A percentile compares a stretch with the other conserved stretches of the same genome.
Conservation (phyloP, 148 eudicot species). For the Cornus suecica region DNA sequence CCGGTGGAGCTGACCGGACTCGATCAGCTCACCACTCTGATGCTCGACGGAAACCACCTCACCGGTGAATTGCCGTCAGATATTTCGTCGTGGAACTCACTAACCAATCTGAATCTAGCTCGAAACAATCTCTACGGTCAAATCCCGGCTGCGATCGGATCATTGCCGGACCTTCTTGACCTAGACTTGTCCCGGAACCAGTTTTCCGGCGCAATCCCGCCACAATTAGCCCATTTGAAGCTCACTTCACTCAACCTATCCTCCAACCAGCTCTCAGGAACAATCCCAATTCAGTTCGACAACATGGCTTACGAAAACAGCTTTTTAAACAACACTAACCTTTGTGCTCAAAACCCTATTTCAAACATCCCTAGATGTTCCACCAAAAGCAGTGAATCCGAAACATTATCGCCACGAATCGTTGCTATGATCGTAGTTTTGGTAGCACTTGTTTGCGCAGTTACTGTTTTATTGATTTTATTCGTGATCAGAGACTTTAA, state of each 20-base stretch:
- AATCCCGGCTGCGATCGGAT: conserved; percentile 24
- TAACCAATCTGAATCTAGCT: conserved; percentile 23
- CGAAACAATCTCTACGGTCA: conserved; percentile 27
- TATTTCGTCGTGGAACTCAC: conserved; percentile 19
- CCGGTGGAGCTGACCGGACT: conserved; percentile 47
- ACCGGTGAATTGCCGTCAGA: conserved; percentile 21
- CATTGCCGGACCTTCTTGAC: conserved; percentile 18
- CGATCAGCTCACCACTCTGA: conserved; percentile 10
- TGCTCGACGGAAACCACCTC: conserved; percentile 25
- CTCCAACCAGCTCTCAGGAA: conserved; percentile 32
- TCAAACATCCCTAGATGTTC: conserved; percentile 45
- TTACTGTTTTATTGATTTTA: conserved; percentile 25
- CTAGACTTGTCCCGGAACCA: conserved; percentile 30
- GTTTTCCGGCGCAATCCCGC: conserved; percentile 28
- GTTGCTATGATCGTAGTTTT: conserved; percentile 41
- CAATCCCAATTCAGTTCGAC: conserved; percentile 25
- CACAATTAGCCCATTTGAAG: conserved; percentile 22
- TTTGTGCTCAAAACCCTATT: conserved; percentile 24
- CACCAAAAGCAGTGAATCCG: conserved; percentile 5
- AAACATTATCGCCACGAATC: conserved; percentile 23
- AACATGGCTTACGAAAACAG: conserved; percentile 24
- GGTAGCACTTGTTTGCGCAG: conserved; percentile 26
- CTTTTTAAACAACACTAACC: conserved; percentile 27
- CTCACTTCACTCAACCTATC: conserved; percentile 23
- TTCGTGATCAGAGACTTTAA: conserved; percentile 22